Evolutionary conservation across 768 basidiomycete genomes (phyloP), one percentile per base, ranked within the genome.

Genomic region (Vishniacozyma victoriae): DNA sequence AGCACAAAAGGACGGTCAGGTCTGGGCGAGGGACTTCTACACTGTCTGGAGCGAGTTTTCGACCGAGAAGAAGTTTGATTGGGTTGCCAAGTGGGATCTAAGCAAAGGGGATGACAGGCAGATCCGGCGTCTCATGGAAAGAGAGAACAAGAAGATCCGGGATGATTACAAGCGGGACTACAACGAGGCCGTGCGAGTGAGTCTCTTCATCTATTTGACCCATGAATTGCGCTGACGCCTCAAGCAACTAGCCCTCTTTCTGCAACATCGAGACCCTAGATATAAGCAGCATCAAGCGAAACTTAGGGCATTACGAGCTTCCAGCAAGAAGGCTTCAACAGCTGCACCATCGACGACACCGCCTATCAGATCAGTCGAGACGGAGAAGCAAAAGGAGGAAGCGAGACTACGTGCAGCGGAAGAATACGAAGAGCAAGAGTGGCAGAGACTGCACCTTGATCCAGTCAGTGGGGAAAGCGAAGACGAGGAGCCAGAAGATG

Each of bases 111-210:
- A 88, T 3, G 92, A 96, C 71, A 77, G 95, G 16, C 80, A 83
- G 22, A 79, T 86, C 33, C 78, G 90, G 62, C 80, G 95, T 82
- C 64, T 89, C 38, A 91, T 97, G 86, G 95, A 97, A 67, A 87
- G 83, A 60, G 95, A 96, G 57, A 97, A 99, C 72, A 88, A 86
- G 72, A 91, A 91, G 66, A 81, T 82, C 2, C 79, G 91, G 13
- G 89, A 95, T 23, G 85, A 89, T 31, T 85, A 85, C 5, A 79
- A 85, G 31, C 80, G 80, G 64, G 92, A 97, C 52, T 97, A 93
- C 72, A 96, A 90, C 62, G 92, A 96, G 33, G 84, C 84, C 4
- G 78, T 99, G 23, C 76, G 85, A 64, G 92, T 92, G 58, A 48
- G 83, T 71, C 18, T 18, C 25, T 13, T n/a, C n/a, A n/a, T n/a